Evolutionary conservation across 352 stramenopile genomes (phyloP).

Genomic region (Phytopythium cucurbitacearum): DNA sequence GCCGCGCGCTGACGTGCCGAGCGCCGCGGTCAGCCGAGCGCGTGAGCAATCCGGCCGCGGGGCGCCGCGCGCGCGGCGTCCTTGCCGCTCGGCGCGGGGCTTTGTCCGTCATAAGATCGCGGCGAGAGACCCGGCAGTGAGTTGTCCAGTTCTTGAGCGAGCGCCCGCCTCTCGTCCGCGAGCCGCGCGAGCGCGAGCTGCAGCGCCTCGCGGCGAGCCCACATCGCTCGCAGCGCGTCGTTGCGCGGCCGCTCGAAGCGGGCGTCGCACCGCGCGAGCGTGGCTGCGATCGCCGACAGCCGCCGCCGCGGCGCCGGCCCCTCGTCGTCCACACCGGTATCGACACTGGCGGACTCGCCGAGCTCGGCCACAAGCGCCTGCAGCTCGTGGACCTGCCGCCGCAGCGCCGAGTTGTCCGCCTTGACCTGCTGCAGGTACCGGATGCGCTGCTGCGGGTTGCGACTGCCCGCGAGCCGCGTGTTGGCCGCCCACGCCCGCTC

Average conservation of each 20-base stretch:
- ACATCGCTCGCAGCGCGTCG: slow-evolving; percentile 49
- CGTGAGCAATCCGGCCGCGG: slow-evolving; percentile 6
- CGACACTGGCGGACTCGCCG: slow-evolving; percentile 12
- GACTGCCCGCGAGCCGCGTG: slow-evolving; percentile 45
- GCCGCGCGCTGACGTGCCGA: background rate
- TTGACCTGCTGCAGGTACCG: slow-evolving; percentile 72
- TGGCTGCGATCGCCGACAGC: slow-evolving; percentile 13
- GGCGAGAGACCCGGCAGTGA: background rate
- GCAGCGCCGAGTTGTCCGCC: slow-evolving; percentile 51
- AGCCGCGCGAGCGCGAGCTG: slow-evolving; percentile 45
- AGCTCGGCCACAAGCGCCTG: slow-evolving; percentile 34
- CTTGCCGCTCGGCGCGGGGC: slow-evolving; percentile 2
- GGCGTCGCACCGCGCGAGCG: slow-evolving; percentile 15
- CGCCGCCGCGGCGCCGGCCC: background rate
- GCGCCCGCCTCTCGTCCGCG: slow-evolving; percentile 20
- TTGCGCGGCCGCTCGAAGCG: slow-evolving; percentile 26
- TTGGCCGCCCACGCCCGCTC: slow-evolving; percentile 57
- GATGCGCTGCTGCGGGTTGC: slow-evolving; percentile 69
- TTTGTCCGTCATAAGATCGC: background rate
- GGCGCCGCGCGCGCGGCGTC: slow-evolving; percentile 1
- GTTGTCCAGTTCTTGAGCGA: background rate
- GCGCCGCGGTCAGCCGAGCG: background rate
- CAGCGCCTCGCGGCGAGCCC: slow-evolving; percentile 38
- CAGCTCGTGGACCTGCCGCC: slow-evolving; percentile 49
- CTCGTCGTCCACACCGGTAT: slow-evolving; percentile 4